These are phyloP conservation scores for Neurospora intermedia DNA, from an alignment of 495 filamentous ascomycete species.

Conservation along the genomic window DNA sequence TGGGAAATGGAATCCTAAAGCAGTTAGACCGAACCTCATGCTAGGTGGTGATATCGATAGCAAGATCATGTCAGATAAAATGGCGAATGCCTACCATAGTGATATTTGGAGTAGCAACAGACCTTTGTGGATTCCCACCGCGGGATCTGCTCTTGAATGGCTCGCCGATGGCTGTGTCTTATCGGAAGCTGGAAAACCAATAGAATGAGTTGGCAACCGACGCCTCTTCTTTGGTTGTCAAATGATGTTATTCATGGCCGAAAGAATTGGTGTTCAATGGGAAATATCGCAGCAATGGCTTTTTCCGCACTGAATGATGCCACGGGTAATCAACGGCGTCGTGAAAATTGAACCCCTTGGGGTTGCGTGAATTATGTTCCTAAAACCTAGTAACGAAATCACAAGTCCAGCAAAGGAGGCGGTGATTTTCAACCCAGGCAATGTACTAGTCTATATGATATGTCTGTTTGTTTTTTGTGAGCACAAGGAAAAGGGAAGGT, in stretches of 20 bases:
- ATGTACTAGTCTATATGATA: too few relatives aligned
- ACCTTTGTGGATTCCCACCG: not conserved
- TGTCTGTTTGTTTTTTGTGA: not conserved
- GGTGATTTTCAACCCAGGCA: not conserved
- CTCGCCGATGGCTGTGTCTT: slow-evolving; percentile 2
- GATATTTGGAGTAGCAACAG: slow-evolving; percentile 3
- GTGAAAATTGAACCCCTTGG: not conserved
- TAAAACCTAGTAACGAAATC: not conserved
- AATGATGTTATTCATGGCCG: not conserved
- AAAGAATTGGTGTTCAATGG: not conserved
- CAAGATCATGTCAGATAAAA: not conserved
- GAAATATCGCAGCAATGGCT: not conserved
- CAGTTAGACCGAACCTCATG: not conserved
- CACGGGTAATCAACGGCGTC: not conserved
- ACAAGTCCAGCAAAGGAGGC: not conserved
- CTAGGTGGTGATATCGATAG: not conserved
- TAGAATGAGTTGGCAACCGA: slow-evolving; percentile 10
- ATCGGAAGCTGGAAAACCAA: slow-evolving; percentile 11
- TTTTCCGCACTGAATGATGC: not conserved
- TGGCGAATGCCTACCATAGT: not conserved
- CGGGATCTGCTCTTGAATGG: not conserved
- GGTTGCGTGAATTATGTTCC: not conserved
- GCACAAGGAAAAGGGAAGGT: not conserved
- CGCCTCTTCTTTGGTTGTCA: not conserved
- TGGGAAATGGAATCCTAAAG: not conserved